Conservation (phyloP, 108 stramenopile genomes). For the Aurantiochytrium sp. region DNA sequence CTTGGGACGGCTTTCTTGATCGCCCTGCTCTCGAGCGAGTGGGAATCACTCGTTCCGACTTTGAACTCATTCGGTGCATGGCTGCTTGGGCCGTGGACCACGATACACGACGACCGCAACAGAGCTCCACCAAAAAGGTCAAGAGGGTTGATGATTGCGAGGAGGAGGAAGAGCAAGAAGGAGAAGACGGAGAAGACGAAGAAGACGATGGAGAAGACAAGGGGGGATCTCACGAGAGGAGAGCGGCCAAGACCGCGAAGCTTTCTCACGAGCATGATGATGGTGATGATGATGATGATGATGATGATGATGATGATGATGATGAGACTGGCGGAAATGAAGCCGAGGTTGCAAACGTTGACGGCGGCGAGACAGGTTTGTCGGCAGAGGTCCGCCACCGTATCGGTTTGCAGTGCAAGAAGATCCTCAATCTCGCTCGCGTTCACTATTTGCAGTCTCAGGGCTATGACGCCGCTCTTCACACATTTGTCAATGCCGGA, state of each 20-base stretch:
- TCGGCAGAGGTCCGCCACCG: background rate
- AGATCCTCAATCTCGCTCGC: background rate
- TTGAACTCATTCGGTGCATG: background rate
- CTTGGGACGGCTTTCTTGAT: background rate
- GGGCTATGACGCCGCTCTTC: background rate
- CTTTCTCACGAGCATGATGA: background rate
- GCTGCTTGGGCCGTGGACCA: background rate
- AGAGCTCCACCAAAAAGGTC: background rate
- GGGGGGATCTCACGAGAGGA: too few species aligned
- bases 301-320: background rate
- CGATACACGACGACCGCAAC: background rate
- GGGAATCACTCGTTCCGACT: background rate
- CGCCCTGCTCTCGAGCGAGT: background rate
- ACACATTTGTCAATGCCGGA: background rate
- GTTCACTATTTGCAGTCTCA: background rate
- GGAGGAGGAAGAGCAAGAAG: background rate
- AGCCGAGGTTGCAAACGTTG: too few species aligned
- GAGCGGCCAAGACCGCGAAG: too few species aligned
- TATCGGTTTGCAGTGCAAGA: background rate
- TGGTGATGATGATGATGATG: background rate
- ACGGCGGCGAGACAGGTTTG: background rate
- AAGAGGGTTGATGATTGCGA: background rate
- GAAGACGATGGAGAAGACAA: too few species aligned
- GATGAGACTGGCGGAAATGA: background rate
- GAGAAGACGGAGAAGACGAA: background rate